These are phyloP conservation scores for Aureobasidium sp. DNA, from an alignment of 2,329 filamentous ascomycete genomes.

Conservation along the genomic window DNA sequence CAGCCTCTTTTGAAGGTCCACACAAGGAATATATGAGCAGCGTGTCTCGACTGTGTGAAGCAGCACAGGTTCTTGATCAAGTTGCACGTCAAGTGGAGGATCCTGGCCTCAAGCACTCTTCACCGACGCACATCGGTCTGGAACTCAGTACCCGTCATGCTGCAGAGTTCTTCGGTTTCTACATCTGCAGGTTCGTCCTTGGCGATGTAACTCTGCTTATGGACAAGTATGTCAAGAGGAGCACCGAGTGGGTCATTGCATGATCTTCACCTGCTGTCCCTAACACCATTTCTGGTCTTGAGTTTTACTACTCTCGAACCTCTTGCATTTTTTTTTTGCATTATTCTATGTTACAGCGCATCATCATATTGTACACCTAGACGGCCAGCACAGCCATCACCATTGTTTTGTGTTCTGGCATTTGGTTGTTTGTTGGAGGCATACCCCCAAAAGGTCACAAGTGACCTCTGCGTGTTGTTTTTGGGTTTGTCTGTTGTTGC, in stretches of 20 bases:
- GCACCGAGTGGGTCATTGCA: slow-evolving; percentile 82
- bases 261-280: slow-evolving; percentile 26
- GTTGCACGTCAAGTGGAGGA: slow-evolving; percentile 95
- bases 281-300: background rate
- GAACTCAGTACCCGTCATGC: slow-evolving; percentile 90
- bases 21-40: slow-evolving; percentile 88
- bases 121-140: slow-evolving; percentile 88
- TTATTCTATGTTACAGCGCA: background rate
- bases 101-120: slow-evolving; percentile 82
- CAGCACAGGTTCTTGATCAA: slow-evolving; percentile 87
- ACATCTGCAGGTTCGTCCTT: slow-evolving; percentile 90
- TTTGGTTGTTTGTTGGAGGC: background rate
- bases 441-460: background rate
- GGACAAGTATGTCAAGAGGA: slow-evolving; percentile 95
- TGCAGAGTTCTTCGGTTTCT: slow-evolving; percentile 96
- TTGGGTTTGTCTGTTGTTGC: background rate
- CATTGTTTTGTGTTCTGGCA: background rate
- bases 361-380: background rate
- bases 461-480: background rate
- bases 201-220: slow-evolving; percentile 75
- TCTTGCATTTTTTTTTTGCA: background rate
- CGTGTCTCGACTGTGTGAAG: slow-evolving; percentile 84
- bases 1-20: slow-evolving; percentile 66
- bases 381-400: background rate
- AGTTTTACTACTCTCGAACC: background rate